phyloP scores from a whole-genome alignment of 768 basidiomycete genomes.

The Cyclocybe aegerita region DNA sequence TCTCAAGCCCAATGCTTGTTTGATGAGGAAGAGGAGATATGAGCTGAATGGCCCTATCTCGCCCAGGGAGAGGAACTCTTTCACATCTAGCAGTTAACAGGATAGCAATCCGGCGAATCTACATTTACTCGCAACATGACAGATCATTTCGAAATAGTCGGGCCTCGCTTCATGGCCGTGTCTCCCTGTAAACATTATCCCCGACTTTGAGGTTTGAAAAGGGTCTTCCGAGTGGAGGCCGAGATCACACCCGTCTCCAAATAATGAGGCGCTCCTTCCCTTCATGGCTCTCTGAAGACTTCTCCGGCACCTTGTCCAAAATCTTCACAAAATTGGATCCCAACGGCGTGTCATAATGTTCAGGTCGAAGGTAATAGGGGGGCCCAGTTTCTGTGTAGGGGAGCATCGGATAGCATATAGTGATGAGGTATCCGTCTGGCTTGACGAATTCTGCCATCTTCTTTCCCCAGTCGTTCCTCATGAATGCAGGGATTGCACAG shows the following conservation, averaged over 20 bases:
- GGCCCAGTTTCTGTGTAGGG: constrained; percentile 48
- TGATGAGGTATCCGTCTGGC: constrained; percentile 62
- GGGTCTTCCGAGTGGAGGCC: too few species aligned
- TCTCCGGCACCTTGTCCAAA: constrained; percentile 47
- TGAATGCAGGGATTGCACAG: constrained; percentile 61
- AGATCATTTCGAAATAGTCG: too few species aligned
- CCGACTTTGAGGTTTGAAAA: too few species aligned
- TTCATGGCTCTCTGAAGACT: constrained; percentile 37
- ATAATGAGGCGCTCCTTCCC: constrained; percentile 54
- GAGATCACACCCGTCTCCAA: constrained; percentile 40
- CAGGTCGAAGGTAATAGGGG: constrained; percentile 58
- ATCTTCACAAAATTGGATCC: constrained; percentile 52
- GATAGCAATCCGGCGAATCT: too few species aligned
- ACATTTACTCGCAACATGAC: too few species aligned
- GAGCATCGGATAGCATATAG: constrained; percentile 58
- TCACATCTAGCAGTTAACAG: too few species aligned
- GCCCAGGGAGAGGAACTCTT: too few species aligned
- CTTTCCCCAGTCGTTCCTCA: constrained; percentile 53
- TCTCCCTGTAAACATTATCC: too few species aligned
- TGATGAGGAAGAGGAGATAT: too few species aligned
- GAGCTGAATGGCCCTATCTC: too few species aligned
- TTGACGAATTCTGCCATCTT: constrained; percentile 57
- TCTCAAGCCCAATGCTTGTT: too few species aligned
- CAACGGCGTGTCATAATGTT: constrained; percentile 54
- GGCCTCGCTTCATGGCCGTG: too few species aligned